phyloP scores from a whole-genome alignment of 1,139 yeast species.

The Magnusiomyces ingens region DNA sequence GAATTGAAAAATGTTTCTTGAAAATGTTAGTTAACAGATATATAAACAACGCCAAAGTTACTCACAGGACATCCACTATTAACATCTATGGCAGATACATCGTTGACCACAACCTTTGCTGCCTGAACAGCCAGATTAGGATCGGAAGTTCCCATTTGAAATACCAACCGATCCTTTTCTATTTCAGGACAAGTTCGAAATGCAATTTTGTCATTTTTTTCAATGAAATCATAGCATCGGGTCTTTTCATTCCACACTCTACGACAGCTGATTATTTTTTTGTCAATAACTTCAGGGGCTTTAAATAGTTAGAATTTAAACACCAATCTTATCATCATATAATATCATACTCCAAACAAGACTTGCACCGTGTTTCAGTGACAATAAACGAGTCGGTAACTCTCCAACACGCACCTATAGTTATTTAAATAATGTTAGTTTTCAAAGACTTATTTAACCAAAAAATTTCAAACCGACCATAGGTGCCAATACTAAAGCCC shows the following conservation, averaged over 20 bases:
- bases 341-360: slow-evolving; percentile 64
- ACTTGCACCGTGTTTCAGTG: slow-evolving; percentile 82
- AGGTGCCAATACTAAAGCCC: slow-evolving; percentile 83
- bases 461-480: slow-evolving; percentile 42
- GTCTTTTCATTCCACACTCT: slow-evolving; percentile 47
- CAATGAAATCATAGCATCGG: slow-evolving; percentile 32
- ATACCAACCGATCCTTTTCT: slow-evolving; percentile 62
- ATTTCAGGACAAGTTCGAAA: slow-evolving; percentile 64
- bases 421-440: background rate
- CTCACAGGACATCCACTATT: slow-evolving; percentile 84
- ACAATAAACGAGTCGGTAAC: slow-evolving; percentile 75
- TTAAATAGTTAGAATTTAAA: background rate
- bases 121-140: slow-evolving; percentile 85
- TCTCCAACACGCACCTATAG: slow-evolving; percentile 76
- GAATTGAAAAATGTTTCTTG: background rate
- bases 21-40: slow-evolving; percentile 34
- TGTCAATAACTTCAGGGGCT: slow-evolving; percentile 85
- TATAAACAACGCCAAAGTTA: slow-evolving; percentile 43
- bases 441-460: background rate
- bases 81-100: slow-evolving; percentile 88
- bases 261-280: slow-evolving; percentile 63
- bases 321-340: background rate
- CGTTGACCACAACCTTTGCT: slow-evolving; percentile 68
- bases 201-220: slow-evolving; percentile 42
- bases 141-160: slow-evolving; percentile 84